phyloP scores from a whole-genome alignment of 495 filamentous ascomycete genomes.

The Sphaerosporella brunnea region DNA sequence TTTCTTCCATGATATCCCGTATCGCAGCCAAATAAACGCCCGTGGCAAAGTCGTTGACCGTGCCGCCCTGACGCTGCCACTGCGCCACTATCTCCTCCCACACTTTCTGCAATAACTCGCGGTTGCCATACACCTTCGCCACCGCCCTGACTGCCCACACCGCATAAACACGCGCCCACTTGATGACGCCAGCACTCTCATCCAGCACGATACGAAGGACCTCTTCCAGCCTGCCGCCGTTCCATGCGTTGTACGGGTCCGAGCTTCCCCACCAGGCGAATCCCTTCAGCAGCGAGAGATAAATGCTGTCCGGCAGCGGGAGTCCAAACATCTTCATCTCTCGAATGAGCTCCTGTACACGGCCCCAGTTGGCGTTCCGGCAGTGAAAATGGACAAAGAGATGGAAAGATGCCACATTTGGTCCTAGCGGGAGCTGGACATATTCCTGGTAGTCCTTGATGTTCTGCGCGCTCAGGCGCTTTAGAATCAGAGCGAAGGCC shows the following conservation, averaged over 20 bases:
- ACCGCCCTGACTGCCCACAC: constrained; percentile 16
- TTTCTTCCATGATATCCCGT: neutral
- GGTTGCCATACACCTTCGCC: constrained; percentile 16
- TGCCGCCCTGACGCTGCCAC: constrained; percentile 8
- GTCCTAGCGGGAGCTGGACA: constrained; percentile 39
- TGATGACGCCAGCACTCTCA: constrained; percentile 3
- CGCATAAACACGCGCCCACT: constrained; percentile 8
- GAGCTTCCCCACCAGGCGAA: constrained; percentile 55
- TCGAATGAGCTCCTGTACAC: constrained; percentile 15
- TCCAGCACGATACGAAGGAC: constrained; percentile 8
- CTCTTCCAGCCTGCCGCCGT: constrained; percentile 33
- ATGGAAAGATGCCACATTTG: constrained; percentile 30
- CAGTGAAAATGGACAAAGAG: constrained; percentile 1
- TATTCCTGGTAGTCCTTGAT: constrained; percentile 29
- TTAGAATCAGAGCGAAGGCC: constrained; percentile 38
- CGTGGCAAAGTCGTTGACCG: constrained; percentile 6
- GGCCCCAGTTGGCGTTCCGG: constrained; percentile 29
- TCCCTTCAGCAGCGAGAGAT: constrained; percentile 51
- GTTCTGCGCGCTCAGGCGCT: constrained; percentile 32
- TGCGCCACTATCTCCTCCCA: constrained; percentile 12
- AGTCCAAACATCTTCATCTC: constrained; percentile 41
- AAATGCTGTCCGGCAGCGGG: constrained; percentile 45
- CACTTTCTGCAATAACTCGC: constrained; percentile 4
- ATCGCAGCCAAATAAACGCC: neutral
- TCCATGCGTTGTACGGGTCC: constrained; percentile 44